phyloP scores from a whole-genome alignment of 192 early-diverging fungal species.

The Umbelopsis sp. region DNA sequence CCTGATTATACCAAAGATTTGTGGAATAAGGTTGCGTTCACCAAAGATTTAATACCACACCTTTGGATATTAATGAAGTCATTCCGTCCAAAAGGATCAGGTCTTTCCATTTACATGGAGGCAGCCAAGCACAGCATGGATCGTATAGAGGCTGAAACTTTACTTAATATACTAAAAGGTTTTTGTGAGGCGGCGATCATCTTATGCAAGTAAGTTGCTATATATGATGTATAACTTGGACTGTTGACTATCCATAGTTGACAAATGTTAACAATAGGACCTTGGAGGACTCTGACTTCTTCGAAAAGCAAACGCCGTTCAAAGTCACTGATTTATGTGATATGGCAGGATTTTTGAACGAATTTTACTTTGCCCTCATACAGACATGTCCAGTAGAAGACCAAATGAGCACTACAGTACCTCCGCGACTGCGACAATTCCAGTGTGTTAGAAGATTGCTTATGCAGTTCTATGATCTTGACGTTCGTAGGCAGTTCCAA shows the following conservation, averaged over 20 bases:
- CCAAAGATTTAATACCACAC: constrained; percentile 48
- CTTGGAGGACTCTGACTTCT: constrained; percentile 63
- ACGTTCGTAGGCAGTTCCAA: constrained; percentile 60
- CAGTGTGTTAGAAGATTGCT: constrained; percentile 57
- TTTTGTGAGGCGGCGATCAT: constrained; percentile 55
- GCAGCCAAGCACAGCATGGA: constrained; percentile 43
- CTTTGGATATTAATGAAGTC: constrained; percentile 61
- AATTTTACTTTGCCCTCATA: constrained; percentile 62
- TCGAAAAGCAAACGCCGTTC: constrained; percentile 61
- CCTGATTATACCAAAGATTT: constrained; percentile 48
- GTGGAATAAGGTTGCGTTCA: constrained; percentile 52
- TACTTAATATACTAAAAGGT: constrained; percentile 58
- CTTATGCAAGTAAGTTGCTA: constrained; percentile 10
- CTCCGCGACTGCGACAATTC: constrained; percentile 32
- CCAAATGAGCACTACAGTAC: constrained; percentile 16
- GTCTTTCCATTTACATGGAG: constrained; percentile 57
- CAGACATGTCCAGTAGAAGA: constrained; percentile 33
- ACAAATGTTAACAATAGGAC: constrained; percentile 39
- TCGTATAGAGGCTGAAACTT: constrained; percentile 52
- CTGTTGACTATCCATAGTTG: no score
- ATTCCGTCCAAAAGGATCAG: constrained; percentile 53
- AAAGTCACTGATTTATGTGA: constrained; percentile 46
- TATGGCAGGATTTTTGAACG: constrained; percentile 62
- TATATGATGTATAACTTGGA: neutral
- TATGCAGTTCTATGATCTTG: constrained; percentile 68